Percentiles rank a stretch among this genome's conserved stretches.
These are phyloP conservation scores for Aristolochia fimbriata DNA, from an alignment of 164 flowering plant species.

Conservation along the genomic window DNA sequence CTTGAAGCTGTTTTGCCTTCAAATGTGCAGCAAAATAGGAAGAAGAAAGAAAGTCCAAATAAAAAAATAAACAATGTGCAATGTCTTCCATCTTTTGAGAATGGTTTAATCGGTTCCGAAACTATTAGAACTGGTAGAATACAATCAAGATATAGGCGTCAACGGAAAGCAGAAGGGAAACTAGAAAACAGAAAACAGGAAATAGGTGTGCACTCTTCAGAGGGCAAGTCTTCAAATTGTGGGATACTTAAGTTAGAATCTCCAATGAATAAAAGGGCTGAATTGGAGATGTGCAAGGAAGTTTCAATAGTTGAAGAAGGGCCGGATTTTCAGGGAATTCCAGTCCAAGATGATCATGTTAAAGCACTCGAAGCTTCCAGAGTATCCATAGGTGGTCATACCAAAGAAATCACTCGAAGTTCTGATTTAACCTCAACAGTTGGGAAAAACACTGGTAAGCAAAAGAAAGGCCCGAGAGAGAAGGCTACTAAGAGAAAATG, in stretches of 20 bases:
- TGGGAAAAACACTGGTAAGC: constrained; percentile 18
- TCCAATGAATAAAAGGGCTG: constrained; percentile 9
- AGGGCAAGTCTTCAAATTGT: constrained; percentile 1
- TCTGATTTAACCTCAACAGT: constrained; percentile 16
- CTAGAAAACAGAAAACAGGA: constrained; percentile 5
- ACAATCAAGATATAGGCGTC: constrained; percentile 14
- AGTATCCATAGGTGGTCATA: constrained; percentile 18
- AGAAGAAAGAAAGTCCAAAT: constrained; percentile 30
- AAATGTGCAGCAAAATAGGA: constrained; percentile 7
- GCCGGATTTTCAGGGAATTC: constrained; percentile 8
- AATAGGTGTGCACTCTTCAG: background rate
- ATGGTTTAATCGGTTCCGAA: constrained; percentile 9
- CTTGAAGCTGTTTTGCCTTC: constrained; percentile 17
- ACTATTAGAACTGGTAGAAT: constrained; percentile 13
- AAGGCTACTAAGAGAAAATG: constrained; percentile 19
- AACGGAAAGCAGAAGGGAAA: constrained; percentile 12
- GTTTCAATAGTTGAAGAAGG: constrained; percentile 11
- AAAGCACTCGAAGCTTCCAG: constrained; percentile 20
- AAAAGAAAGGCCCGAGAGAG: constrained; percentile 15
- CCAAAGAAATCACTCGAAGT: constrained; percentile 21
- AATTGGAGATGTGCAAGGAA: constrained; percentile 12
- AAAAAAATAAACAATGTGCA: constrained; percentile 10
- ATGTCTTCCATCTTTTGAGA: constrained; percentile 3
- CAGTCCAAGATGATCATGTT: constrained; percentile 12
- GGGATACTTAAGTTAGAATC: constrained; percentile 7